Evolutionary conservation across 2,329 filamentous ascomycete genomes (phyloP), one percentile per base, ranked within the genome.

Genomic region (Pseudogymnoascus sp.): DNA sequence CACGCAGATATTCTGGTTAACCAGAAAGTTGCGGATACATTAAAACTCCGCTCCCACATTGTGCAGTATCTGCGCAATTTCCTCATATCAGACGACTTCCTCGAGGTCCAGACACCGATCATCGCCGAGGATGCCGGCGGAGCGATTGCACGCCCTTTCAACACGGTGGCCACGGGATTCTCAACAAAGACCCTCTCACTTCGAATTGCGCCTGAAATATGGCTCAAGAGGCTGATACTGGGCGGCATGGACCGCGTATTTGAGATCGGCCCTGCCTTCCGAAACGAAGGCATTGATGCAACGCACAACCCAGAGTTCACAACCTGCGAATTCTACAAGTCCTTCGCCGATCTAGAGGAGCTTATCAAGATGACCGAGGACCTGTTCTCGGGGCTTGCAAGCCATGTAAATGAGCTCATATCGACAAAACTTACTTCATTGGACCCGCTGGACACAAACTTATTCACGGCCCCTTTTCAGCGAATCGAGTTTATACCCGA

Each of bases 231-330:
- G 7, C 80, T 99, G 54, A 86, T 97, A 1, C 83, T 97, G 16
- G 93, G 93, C 60, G 93, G 93, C 2, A 86, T 97, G 66, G 89
- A 96, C 70, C 86, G 82, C 66, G 86, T 99, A 26, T 99, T 96
- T 72, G 95, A 99, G 76, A 93, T 99, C 67, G 95, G 95, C 0
- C 88, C 91, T 3, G 86, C 87, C 11, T 99, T 99, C 76, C 86
- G 95, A 47, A 99, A 99, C 73, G 95, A 99, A 78, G 91, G 91
- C 74, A 78, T 96, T 37, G 93, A 97, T 74, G 84, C 83, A 31
- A 96, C 91, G 0, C 95, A 99, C 74, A 99, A 99, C 72, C 93
- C 95, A 0, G 95, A 99, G 73, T 99, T 97, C 77, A 95, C 90
- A 51, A 97, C 91, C 65, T 97, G 93, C 79, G 95, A 99, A 77